Conservation (phyloP, 192 early-diverging fungal genomes). For the Coemansia sp. region DNA sequence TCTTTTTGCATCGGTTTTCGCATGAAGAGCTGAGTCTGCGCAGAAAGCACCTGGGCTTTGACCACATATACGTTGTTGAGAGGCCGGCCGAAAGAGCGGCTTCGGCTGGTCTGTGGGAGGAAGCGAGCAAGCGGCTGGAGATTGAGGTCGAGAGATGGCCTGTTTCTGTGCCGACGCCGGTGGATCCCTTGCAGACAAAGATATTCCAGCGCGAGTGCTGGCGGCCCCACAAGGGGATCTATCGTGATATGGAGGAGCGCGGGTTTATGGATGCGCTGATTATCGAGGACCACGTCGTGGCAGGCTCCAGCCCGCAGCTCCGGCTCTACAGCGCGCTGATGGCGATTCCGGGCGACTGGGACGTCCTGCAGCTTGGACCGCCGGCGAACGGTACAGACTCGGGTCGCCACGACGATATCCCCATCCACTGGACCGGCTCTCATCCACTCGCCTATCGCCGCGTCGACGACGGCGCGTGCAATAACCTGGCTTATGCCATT, state of each 20-base stretch:
- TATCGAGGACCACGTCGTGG: slow-evolving; percentile 47
- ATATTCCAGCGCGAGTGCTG: slow-evolving; percentile 53
- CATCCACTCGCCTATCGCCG: slow-evolving; percentile 32
- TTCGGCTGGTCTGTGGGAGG: slow-evolving; percentile 21
- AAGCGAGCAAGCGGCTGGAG: slow-evolving; percentile 14
- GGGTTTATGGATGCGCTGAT: slow-evolving; percentile 47
- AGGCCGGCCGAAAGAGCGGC: slow-evolving; percentile 14
- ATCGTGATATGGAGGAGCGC: slow-evolving; percentile 35
- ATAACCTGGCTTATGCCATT: slow-evolving; percentile 50
- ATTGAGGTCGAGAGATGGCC: slow-evolving; percentile 44
- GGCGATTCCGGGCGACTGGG: slow-evolving; percentile 48
- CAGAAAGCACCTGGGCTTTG: slow-evolving; percentile 26
- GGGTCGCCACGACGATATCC: slow-evolving; percentile 44
- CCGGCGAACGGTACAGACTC: slow-evolving; percentile 44
- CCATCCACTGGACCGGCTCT: slow-evolving; percentile 18
- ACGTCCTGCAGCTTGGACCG: slow-evolving; percentile 46
- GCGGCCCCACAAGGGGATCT: slow-evolving; percentile 43
- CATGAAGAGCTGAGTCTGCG: slow-evolving; percentile 34
- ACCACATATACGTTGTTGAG: slow-evolving; percentile 45
- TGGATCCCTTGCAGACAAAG: slow-evolving; percentile 26
- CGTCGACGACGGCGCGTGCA: slow-evolving; percentile 50
- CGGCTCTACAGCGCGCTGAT: slow-evolving; percentile 43
- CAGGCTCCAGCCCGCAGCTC: slow-evolving; percentile 36
- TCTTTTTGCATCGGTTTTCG: slow-evolving; percentile 42
- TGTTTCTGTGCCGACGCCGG: slow-evolving; percentile 23